Evolutionary conservation across 345 rosid genomes (phyloP).

Genomic region (Murraya paniculata): DNA sequence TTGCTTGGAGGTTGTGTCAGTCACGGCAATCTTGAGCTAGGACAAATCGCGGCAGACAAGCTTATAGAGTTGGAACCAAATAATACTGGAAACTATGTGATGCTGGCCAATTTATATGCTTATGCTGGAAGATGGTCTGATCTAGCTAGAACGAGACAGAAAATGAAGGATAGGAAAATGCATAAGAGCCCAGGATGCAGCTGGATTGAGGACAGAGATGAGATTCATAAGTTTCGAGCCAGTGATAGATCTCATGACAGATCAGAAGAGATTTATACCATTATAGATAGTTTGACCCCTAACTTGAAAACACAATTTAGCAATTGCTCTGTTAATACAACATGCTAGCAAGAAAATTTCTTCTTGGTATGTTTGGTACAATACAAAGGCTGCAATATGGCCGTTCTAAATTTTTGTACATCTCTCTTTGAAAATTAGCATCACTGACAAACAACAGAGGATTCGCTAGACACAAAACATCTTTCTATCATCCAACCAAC

Average conservation of each 20-base stretch:
- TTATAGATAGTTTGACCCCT: slow-evolving; percentile 39
- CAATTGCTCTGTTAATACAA: slow-evolving; percentile 1
- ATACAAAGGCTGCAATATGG: not conserved
- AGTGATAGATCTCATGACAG: slow-evolving; percentile 43
- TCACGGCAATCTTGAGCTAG: slow-evolving; percentile 42
- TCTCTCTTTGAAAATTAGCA: not conserved
- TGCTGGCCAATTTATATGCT: slow-evolving; percentile 55
- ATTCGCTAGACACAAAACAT: not conserved
- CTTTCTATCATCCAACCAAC: not conserved
- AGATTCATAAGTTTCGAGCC: slow-evolving; percentile 46
- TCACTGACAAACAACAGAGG: not conserved
- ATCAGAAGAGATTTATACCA: slow-evolving; percentile 34
- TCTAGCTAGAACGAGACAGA: slow-evolving; percentile 32
- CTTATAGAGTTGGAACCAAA: slow-evolving; percentile 45
- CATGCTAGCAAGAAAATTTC: not conserved
- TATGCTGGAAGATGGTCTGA: slow-evolving; percentile 50
- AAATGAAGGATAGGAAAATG: slow-evolving; percentile 37
- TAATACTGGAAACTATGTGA: slow-evolving; percentile 40
- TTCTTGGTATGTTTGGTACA: not conserved
- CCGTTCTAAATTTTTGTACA: not conserved
- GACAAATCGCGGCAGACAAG: slow-evolving; percentile 43
- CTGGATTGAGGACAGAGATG: slow-evolving; percentile 41
- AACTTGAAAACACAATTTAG: slow-evolving; percentile 35
- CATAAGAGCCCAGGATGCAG: slow-evolving; percentile 59
- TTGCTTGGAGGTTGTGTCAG: slow-evolving; percentile 47